Conservation (phyloP, 495 filamentous ascomycete species). For the Penicillium steckii region DNA sequence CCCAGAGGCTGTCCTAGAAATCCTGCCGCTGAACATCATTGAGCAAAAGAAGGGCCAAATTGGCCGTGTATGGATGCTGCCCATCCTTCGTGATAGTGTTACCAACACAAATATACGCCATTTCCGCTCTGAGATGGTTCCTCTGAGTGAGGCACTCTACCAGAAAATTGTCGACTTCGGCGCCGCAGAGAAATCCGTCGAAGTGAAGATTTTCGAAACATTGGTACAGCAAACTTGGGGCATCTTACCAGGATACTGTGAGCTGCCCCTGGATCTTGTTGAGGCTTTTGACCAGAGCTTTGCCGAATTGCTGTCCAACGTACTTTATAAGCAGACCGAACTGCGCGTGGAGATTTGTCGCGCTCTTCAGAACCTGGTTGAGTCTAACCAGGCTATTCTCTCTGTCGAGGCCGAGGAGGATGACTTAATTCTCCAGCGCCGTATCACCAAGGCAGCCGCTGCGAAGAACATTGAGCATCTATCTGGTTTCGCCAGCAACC, state of each 20-base stretch:
- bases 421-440: constrained; percentile 65
- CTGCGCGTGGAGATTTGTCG: constrained; percentile 83
- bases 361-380: constrained; percentile 79
- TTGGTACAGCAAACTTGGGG: constrained; percentile 95
- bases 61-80: constrained; percentile 92
- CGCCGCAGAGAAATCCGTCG: constrained; percentile 78
- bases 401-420: constrained; percentile 58
- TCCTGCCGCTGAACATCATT: constrained; percentile 81
- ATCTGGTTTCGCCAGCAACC: constrained; percentile 73
- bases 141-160: constrained; percentile 86
- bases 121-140: constrained; percentile 82
- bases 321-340: constrained; percentile 89
- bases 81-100: constrained; percentile 80
- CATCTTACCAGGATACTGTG: constrained; percentile 91
- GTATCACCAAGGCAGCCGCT: constrained; percentile 73
- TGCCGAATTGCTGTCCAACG: constrained; percentile 84
- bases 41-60: constrained; percentile 72
- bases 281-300: constrained; percentile 83
- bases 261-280: constrained; percentile 76
- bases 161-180: constrained; percentile 81
- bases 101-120: constrained; percentile 81
- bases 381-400: constrained; percentile 81
- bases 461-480: constrained; percentile 77
- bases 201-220: constrained; percentile 96
- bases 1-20: constrained; percentile 71